These are phyloP conservation scores for Phytophthora constricta DNA, from an alignment of 352 stramenopile species.

Conservation along the genomic window DNA sequence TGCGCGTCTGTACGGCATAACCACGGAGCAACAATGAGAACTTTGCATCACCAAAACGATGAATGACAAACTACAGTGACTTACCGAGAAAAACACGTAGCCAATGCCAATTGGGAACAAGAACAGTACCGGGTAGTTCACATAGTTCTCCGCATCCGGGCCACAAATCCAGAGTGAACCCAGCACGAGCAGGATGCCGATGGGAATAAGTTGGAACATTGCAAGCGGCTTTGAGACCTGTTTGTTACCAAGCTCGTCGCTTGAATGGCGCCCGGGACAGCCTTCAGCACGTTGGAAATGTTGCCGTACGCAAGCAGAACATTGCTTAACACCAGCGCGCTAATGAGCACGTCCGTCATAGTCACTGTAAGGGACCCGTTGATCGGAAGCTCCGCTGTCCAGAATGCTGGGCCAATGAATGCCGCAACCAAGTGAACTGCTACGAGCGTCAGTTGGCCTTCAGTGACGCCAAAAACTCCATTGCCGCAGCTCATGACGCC, in stretches of 20 bases:
- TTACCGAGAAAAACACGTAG: constrained; percentile 88
- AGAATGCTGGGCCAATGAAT: constrained; percentile 64
- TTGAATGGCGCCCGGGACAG: constrained; percentile 56
- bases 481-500: constrained; percentile 91
- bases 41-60: no score
- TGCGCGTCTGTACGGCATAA: constrained; percentile 68
- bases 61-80: background rate
- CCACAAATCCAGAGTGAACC: constrained; percentile 80
- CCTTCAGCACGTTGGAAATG: constrained; percentile 72
- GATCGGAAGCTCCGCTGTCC: constrained; percentile 49
- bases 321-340: constrained; percentile 73
- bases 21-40: constrained; percentile 12
- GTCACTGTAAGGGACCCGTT: constrained; percentile 28
- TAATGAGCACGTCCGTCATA: constrained; percentile 65
- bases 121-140: constrained; percentile 75
- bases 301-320: constrained; percentile 79
- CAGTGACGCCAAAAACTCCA: constrained; percentile 82
- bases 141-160: constrained; percentile 69
- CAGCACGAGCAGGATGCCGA: constrained; percentile 59
- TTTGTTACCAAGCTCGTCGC: constrained; percentile 83
- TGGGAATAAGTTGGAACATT: constrained; percentile 78
- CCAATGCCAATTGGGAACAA: constrained; percentile 82
- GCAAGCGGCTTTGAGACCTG: constrained; percentile 83
- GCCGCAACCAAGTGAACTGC: constrained; percentile 65
- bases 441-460: constrained; percentile 84